These are phyloP conservation scores for Westerdykella ornata DNA, from an alignment of 2,329 filamentous ascomycete species.

Conservation along the genomic window DNA sequence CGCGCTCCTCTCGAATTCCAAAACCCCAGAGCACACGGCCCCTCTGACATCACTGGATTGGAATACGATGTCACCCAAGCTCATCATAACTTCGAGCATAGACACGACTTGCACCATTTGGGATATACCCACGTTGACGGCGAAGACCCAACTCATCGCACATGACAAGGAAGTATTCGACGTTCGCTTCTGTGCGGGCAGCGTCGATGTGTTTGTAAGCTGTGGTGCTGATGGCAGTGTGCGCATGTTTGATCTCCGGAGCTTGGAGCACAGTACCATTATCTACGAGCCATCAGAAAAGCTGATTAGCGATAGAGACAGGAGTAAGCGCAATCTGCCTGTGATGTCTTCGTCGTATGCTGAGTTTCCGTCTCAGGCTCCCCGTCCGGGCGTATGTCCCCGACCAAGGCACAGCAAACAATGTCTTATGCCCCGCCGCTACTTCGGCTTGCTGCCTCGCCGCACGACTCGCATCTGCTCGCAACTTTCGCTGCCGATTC, in stretches of 20 bases:
- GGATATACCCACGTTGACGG: constrained; percentile 96
- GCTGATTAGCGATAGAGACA: constrained; percentile 45
- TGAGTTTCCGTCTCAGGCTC: constrained; percentile 34
- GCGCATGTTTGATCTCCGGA: constrained; percentile 95
- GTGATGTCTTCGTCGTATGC: background rate
- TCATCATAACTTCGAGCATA: constrained; percentile 98
- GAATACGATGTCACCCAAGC: constrained; percentile 93
- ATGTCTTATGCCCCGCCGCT: constrained; percentile 60
- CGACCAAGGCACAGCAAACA: constrained; percentile 69
- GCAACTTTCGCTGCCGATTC: constrained; percentile 97
- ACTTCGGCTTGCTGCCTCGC: constrained; percentile 77
- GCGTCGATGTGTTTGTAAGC: constrained; percentile 96
- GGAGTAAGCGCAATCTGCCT: constrained; percentile 29
- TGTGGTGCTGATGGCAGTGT: constrained; percentile 97
- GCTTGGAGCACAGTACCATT: constrained; percentile 95
- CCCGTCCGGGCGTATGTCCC: constrained; percentile 54
- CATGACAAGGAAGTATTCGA: constrained; percentile 99
- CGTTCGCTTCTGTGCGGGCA: constrained; percentile 95
- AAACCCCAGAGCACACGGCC: constrained; percentile 95
- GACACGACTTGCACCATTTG: constrained; percentile 99
- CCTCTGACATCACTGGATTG: constrained; percentile 94
- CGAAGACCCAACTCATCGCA: constrained; percentile 95
- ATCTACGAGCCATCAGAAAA: constrained; percentile 97
- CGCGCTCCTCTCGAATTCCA: constrained; percentile 91
- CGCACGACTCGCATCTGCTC: constrained; percentile 88